Base-by-base conservation (phyloP, 306 rosid genomes). In the Canavalia ensiformis region DNA sequence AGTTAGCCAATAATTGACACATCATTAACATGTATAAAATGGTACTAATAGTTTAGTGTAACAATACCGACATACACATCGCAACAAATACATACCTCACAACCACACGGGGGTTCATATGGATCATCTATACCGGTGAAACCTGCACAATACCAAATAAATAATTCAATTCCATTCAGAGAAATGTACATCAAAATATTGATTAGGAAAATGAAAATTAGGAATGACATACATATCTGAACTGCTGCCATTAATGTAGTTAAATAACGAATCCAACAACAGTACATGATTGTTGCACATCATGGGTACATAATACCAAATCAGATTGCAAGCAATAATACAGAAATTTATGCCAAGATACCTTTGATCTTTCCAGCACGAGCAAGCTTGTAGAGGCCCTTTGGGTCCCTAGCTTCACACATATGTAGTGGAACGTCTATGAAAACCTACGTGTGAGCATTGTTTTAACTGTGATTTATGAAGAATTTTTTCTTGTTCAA, bases 121-220 rank as follows among this genome's bases (percentile, higher is more conserved):
- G 98, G 97, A 85, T 93, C 97, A 83, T 92, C 96, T 49, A 95
- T 77, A 68, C 99, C 99, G 11, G 99, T 95, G 82, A 95, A 95
- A 77, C 91, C 99, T 95, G 95, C 84, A 84, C 71, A 77, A 57
- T 66, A 65, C 76, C 84, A 87, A 85, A 72, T 44, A 75, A 82
- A 81, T 50, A 62, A 45, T 78, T 67, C 34, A 77, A 54, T 12
- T 57, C 45, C 70, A 35, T 57, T 52, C 55, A 11, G 41, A 33
- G 68, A 80, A 64, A 13, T 30, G 74, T 33, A 58, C 45, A 42
- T 63, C 42, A 34, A 9, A 62, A 31, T 28, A 49, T 57, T 75
- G 67, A 76, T 59, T 63, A 80, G 68, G 80, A 68, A 63, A 62
- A 46, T 42, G 41, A 44, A 70, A 76, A 71, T 8, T 12, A 67